Evolutionary conservation across 352 stramenopile genomes (phyloP), one percentile per base, ranked within the genome.

Genomic region (Globisporangium solare): DNA sequence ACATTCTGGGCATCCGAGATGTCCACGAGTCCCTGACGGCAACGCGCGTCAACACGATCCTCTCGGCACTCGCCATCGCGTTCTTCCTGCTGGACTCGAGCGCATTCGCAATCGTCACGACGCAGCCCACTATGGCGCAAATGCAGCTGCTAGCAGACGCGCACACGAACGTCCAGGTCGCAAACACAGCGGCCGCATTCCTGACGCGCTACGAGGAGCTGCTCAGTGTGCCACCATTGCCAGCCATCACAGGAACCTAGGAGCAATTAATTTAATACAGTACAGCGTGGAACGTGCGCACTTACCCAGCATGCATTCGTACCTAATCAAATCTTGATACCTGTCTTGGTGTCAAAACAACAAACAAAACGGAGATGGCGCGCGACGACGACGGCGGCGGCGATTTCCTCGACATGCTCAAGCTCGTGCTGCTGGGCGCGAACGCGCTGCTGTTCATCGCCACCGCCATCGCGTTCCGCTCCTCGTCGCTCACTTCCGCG

Each of bases 21-120:
- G 45, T 68, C 18, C 43, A 17, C 21, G 54, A 63, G 10, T 51
- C 35, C 20, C 37, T 47, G 2, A 18, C 21, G 12, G 45, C 48
- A 8, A 20, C n/a, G 15, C 55, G 45, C 10, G 49, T 84, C 20
- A 86, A 87, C 63, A 66, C 71, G 4, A 41, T 65, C 17, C 66
- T 92, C 32, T 86, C 71, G 15, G 71, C 79, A 22, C 53, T 92
- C 11, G 74, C 75, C 10, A 81, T 79, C 51, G 63, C 63, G 50
- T 92, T 82, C 62, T 89, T 88, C 55, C 60, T 92, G 20, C 39
- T 92, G 43, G 77, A 92, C 63, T 88, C 79, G 6, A 61, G 51
- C 4, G 70, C 71, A 17, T 86, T 87, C 35, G 32, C 54, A 0
- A 58, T 60, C 8, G 64, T 90, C 56, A 77, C 72, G n/a, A 54